A percentile compares a stretch with the other conserved stretches of the same genome.
These are phyloP conservation scores for Xylaria sp. DNA, from an alignment of 495 filamentous ascomycete genomes.

Conservation along the genomic window DNA sequence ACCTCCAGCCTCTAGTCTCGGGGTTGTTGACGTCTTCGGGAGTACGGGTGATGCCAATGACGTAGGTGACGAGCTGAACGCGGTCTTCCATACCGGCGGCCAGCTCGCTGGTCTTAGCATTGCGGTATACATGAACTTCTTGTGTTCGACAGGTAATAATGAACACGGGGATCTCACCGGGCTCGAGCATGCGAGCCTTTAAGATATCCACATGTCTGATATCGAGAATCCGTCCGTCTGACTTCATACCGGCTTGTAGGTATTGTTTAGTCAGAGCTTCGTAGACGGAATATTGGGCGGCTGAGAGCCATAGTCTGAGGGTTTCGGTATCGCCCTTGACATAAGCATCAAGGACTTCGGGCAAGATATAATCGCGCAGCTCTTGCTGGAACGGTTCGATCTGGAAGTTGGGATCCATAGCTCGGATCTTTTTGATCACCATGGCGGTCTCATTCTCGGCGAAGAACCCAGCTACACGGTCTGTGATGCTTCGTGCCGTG, in stretches of 20 bases:
- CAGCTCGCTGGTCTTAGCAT: constrained; percentile 84
- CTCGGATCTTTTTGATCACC: constrained; percentile 97
- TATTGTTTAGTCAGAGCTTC: constrained; percentile 94
- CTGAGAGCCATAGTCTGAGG: constrained; percentile 91
- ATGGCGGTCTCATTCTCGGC: constrained; percentile 96
- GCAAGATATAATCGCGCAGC: constrained; percentile 96
- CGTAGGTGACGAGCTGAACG: constrained; percentile 97
- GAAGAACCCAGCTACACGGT: constrained; percentile 92
- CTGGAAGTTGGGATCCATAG: constrained; percentile 95
- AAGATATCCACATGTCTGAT: constrained; percentile 93
- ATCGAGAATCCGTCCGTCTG: constrained; percentile 92
- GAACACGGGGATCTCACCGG: constrained; percentile 95
- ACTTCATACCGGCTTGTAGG: constrained; percentile 87
- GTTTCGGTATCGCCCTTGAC: constrained; percentile 94
- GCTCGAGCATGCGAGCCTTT: constrained; percentile 89
- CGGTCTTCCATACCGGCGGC: constrained; percentile 99
- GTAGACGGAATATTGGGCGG: constrained; percentile 93
- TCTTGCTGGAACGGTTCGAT: constrained; percentile 92
- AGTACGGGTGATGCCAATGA: constrained; percentile 91
- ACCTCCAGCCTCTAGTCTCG: constrained; percentile 92
- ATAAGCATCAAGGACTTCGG: constrained; percentile 96
- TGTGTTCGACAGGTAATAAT: constrained; percentile 97
- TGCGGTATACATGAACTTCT: constrained; percentile 95
- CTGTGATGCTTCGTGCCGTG: constrained; percentile 90
- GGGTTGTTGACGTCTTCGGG: constrained; percentile 96